Evolutionary conservation across 2,329 filamentous ascomycete species (phyloP), one percentile per base, ranked within the genome.

Genomic region (Cercospora brassicicola): DNA sequence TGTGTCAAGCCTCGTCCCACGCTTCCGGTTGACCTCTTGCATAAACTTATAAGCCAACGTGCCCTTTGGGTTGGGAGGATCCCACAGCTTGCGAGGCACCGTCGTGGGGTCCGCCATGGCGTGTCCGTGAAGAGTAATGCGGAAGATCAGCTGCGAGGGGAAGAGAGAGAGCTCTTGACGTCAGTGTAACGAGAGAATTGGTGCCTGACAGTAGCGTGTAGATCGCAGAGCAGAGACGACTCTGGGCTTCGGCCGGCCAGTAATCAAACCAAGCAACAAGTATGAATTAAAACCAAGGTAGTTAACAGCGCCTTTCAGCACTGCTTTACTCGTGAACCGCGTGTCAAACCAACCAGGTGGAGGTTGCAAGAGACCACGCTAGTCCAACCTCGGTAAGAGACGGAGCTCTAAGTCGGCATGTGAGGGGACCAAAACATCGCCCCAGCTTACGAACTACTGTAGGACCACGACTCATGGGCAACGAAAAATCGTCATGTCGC

Each of bases 41-140:
- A 91, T 89, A 75, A 93, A 90, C 59, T 81, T 79, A 80, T 86
- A 90, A 84, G 92, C 90, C 33, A 83, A 79, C 1, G 90, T 92
- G 7, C 63, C 67, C 42, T 78, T 71, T 4, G 77, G 76, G 66
- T 78, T 67, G 4, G 75, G 73, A 55, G 79, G 82, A 69, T 83
- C 72, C 83, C 83, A 84, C 59, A 84, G 75, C 71, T 83, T 84
- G 18, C 82, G 78, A 26, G 82, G 82, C 10, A 74, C 51, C 26
- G 67, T 18, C 11, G 60, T 39, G 30, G 39, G 30, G 26, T 72
- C 64, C 18, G 66, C 65, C 70, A 72, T 72, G 31, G 39, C 45
- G 45, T 23, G 45, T 51, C 10, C 18, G 45, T 13, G 45, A 48
- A 23, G 45, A 51, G 18, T 23, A 51, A 51, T 51, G 45, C 18